Conservation (phyloP, 768 basidiomycete species). For the Mycena sanguinolenta region DNA sequence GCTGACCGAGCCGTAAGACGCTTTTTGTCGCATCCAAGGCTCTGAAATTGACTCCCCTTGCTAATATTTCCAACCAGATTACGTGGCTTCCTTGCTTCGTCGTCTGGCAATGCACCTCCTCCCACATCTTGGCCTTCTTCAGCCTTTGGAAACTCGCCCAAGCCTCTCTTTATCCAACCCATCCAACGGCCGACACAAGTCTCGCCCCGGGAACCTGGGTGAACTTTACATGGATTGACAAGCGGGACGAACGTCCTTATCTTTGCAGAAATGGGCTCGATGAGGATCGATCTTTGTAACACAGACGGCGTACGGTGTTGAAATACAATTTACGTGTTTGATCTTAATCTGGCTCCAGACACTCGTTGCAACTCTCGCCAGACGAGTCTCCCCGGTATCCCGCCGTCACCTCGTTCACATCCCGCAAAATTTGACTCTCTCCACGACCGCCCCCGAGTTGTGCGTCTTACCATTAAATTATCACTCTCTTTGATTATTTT, state of each 20-base stretch:
- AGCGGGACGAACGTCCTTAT: constrained; percentile 53
- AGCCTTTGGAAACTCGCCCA: constrained; percentile 14
- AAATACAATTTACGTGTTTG: background rate
- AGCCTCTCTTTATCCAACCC: constrained; percentile 64
- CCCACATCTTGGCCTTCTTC: constrained; percentile 19
- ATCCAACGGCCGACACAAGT: constrained; percentile 60
- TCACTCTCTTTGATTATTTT: background rate
- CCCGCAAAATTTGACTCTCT: constrained; percentile 44
- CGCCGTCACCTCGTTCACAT: constrained; percentile 48
- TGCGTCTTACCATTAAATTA: constrained; percentile 35
- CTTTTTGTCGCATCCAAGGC: background rate
- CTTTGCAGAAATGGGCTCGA: constrained; percentile 55
- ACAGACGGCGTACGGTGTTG: constrained; percentile 55
- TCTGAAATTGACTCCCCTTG: constrained; percentile 7
- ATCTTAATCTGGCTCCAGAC: constrained; percentile 46
- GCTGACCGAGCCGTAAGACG: background rate
- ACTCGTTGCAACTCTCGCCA: constrained; percentile 58
- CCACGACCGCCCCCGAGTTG: constrained; percentile 41
- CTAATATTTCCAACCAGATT: background rate
- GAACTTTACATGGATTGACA: constrained; percentile 65
- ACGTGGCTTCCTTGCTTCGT: background rate
- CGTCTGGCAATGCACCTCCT: constrained; percentile 10
- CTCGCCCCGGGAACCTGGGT: constrained; percentile 59
- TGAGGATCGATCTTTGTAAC: constrained; percentile 62
- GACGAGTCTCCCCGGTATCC: constrained; percentile 53